Base-by-base conservation (phyloP, 495 filamentous ascomycete species). In the Hyaloscypha hepaticicola region DNA sequence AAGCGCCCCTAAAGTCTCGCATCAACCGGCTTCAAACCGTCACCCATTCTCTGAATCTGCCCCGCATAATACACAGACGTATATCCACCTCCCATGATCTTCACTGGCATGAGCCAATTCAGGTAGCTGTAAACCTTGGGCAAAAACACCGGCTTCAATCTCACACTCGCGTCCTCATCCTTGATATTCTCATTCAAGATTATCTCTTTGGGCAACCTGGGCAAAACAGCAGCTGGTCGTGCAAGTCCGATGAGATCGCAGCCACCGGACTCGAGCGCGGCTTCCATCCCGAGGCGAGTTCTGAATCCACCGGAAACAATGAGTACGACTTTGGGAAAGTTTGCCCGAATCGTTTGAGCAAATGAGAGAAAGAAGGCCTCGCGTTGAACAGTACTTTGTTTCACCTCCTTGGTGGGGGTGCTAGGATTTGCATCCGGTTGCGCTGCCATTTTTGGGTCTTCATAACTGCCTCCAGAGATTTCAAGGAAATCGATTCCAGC, bases 351-450 rank as follows among this genome's bases (percentile, higher is more conserved):
- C 25, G 73, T 72, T 24, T 72, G 68, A 0, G 84, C 80, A 63
- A 86, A 86, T 65, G 83, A 77, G 56, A 87, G 75, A 77, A 87
- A 88, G 77, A 87, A 88, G 8, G 84, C 81, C 64, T 88, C 85
- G n/a, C 84, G 79, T 11, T 76, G 74, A 12, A 74, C 67, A 1
- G 82, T 85, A 34, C 34, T 66, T 45, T 19, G 28, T 49, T 60
- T 66, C 8, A 29, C 22, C 14, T 63, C 21, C 22, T 49, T 21
- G 22, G 24, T 45, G 12, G 38, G 16, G 38, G 38, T 16, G 6
- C 4, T 6, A 3, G 48, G n/a, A 0, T 49, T 55, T 24, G 41
- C 60, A 21, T 53, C 41, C 29, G 7, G 26, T 21, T 51, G 58
- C 7, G 31, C 24, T 48, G 31, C 50, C 60, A 81, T 79, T 58